Evolutionary conservation across 306 rosid species (phyloP), one percentile per base, ranked within the genome.

Genomic region (Cucurbita moschata): DNA sequence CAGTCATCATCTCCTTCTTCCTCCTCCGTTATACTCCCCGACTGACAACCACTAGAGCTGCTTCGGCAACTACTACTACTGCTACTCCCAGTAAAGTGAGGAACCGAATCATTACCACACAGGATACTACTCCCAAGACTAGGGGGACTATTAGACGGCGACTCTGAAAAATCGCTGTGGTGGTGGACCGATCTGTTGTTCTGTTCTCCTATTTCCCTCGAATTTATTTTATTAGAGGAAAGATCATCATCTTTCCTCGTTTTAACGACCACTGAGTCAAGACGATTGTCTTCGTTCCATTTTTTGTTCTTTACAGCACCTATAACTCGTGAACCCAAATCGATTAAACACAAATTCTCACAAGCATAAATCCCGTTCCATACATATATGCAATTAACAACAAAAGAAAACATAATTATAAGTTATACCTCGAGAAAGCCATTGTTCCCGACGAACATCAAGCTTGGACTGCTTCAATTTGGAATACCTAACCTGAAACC

Each of bases 401-500:
- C 13, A 15, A 76, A 10, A 74, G 43, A 39, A 59, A 55, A 30
- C 4, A 53, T 16, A 51, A 75, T 21, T n/a, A 54, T 5, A 5
- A 63, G 6, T 14, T n/a, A 75, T 81, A 94, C 99, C 92, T 84
- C 88, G 96, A 40, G 96, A 85, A 46, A 94, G 84, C 99, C 97
- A 94, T 82, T 94, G 99, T 77, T 94, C 99, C 21, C 99, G 96
- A 75, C 99, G 99, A 55, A 88, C 97, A 68, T 94, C 97, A 73
- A 91, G 91, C 85, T 94, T 94, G 74, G 90, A 82, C 84, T 91
- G 97, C 88, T 94, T 94, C 94, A 94, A 85, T 94, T 94, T 94
- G 4, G 99, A 97, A 5, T 94, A 83, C 90, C 92, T 88, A 37
- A 87, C 91, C 99, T 94, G 87, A 68, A 79, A 83, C 19, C n/a